Evolutionary conservation across 805 yeast genomes (phyloP).

Genomic region (Spathaspora hagerdaliae): DNA sequence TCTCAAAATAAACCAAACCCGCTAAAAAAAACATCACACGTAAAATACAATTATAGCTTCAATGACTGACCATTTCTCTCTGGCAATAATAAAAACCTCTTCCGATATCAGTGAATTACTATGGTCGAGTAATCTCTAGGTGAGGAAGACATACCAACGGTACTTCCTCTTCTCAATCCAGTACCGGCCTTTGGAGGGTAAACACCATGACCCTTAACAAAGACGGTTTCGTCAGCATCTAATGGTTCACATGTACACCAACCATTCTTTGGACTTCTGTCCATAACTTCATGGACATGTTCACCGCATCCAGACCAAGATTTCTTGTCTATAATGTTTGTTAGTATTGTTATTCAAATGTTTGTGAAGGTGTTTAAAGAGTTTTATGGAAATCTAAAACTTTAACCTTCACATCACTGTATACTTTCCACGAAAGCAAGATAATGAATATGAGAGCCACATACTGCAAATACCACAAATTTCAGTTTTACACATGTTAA

Average conservation of each 20-base stretch:
- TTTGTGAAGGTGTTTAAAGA: too few relatives aligned
- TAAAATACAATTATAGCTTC: too few relatives aligned
- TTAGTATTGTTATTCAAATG: slow-evolving; percentile 9
- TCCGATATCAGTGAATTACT: background rate
- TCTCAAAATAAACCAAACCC: background rate
- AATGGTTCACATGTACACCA: slow-evolving; percentile 56
- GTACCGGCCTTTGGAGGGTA: slow-evolving; percentile 66
- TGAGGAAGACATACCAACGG: background rate
- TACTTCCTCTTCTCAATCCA: slow-evolving; percentile 30
- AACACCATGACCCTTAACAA: slow-evolving; percentile 8
- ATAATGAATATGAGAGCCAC: too few relatives aligned
- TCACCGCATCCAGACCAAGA: slow-evolving; percentile 65
- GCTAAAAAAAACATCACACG: background rate
- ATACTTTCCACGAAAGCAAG: too few relatives aligned
- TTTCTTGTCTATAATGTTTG: slow-evolving; percentile 26
- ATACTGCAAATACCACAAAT: slow-evolving; percentile 31
- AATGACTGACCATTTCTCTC: background rate
- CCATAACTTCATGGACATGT: slow-evolving; percentile 56
- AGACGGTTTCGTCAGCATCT: slow-evolving; percentile 27
- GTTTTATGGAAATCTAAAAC: too few relatives aligned
- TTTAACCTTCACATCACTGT: too few relatives aligned
- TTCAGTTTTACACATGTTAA: slow-evolving; percentile 31
- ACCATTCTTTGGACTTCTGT: slow-evolving; percentile 38
- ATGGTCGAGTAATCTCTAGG: background rate
- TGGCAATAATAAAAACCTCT: background rate